These are phyloP conservation scores for Avena sativa DNA, from an alignment of 176 grass and related monocot species.

Conservation along the genomic window DNA sequence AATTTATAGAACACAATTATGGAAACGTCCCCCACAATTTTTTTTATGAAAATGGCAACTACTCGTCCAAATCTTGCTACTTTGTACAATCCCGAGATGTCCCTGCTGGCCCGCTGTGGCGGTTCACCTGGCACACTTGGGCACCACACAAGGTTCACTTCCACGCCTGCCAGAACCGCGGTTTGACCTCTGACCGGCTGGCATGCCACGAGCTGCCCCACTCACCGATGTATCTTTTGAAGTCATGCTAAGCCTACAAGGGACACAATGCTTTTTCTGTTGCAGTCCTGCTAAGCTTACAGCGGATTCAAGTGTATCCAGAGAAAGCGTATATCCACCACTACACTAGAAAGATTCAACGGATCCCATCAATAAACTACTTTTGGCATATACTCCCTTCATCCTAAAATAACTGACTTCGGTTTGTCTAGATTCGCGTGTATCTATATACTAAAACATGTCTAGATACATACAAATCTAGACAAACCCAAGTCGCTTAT, in stretches of 20 bases:
- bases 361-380: conserved; percentile 19
- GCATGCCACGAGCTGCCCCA: background rate
- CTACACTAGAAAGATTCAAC: background rate
- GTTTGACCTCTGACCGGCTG: background rate
- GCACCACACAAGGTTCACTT: background rate
- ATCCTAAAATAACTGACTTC: too few relatives aligned
- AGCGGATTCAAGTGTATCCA: background rate
- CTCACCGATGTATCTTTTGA: background rate
- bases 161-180: background rate
- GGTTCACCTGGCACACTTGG: background rate
- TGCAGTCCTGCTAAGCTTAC: conserved; percentile 7
- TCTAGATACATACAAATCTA: too few relatives aligned
- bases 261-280: background rate
- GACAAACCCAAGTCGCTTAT: too few relatives aligned
- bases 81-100: background rate
- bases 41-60: background rate
- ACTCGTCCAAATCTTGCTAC: background rate
- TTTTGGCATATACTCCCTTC: conserved; percentile 13
- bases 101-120: background rate
- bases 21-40: background rate
- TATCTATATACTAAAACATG: too few relatives aligned
- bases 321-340: conserved; percentile 9
- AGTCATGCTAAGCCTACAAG: background rate
- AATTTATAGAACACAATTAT: background rate
- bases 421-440: too few relatives aligned